Percentiles rank a stretch among this genome's conserved stretches.
These are phyloP conservation scores for Solanum ossicruentum DNA, from an alignment of 257 asterid genomes.

Conservation along the genomic window DNA sequence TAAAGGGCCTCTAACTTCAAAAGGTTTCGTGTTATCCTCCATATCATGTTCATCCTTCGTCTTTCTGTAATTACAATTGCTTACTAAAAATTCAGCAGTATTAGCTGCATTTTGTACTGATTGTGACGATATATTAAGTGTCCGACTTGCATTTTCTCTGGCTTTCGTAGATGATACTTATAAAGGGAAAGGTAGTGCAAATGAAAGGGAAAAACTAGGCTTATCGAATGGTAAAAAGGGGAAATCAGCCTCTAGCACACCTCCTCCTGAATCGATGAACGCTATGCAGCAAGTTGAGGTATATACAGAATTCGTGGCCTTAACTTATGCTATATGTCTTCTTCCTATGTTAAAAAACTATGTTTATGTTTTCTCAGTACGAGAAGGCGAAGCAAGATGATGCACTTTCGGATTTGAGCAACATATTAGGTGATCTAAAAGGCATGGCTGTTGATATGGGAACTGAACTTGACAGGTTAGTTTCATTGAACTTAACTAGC, in stretches of 20 bases:
- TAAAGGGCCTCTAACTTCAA: conserved; percentile 54
- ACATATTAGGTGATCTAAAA: conserved; percentile 68
- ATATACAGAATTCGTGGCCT: not conserved
- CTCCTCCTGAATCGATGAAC: conserved; percentile 64
- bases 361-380: conserved; percentile 14
- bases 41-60: not conserved
- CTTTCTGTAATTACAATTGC: not conserved
- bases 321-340: not conserved
- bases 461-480: conserved; percentile 55
- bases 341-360: not conserved
- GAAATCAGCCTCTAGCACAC: conserved; percentile 28
- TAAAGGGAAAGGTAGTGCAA: conserved; percentile 33
- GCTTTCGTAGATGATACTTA: conserved; percentile 37
- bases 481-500: not conserved
- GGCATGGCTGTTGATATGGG: conserved; percentile 95
- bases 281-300: conserved; percentile 82
- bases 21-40: conserved; percentile 25
- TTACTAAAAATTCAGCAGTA: not conserved
- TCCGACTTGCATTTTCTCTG: not conserved
- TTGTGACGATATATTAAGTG: not conserved
- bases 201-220: conserved; percentile 69
- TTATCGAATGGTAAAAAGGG: conserved; percentile 31
- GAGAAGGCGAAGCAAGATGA: conserved; percentile 93
- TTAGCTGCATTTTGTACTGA: not conserved
- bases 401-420: conserved; percentile 56